Conservation (phyloP, 78 protist genomes). For the Monosiga brevicollis region DNA sequence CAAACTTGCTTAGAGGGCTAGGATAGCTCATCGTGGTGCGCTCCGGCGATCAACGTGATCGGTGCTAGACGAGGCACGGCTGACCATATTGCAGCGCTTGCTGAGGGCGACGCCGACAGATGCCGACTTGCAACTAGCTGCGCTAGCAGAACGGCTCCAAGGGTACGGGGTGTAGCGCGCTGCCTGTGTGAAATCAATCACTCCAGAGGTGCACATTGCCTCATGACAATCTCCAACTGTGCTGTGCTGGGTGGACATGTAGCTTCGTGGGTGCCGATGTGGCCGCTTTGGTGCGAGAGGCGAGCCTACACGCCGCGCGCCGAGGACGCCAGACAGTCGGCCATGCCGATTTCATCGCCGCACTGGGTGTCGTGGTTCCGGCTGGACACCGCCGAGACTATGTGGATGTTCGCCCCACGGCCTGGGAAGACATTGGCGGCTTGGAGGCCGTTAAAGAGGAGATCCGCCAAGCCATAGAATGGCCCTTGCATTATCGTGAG, state of each 20-base stretch:
- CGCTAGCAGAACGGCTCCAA: no score
- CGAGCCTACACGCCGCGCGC: conserved; percentile 58
- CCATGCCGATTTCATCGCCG: not conserved
- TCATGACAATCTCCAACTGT: no score
- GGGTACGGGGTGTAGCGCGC: no score
- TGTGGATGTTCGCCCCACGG: conserved; percentile 20
- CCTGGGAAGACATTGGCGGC: conserved; percentile 97
- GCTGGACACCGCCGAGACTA: conserved; percentile 43
- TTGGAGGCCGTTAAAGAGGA: conserved; percentile 59
- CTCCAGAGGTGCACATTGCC: no score
- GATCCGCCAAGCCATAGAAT: conserved; percentile 79
- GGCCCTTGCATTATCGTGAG: conserved; percentile 78
- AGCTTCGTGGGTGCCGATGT: conserved; percentile 93
- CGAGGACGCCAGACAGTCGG: conserved; percentile 9
- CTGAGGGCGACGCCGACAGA: no score
- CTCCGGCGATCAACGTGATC: no score
- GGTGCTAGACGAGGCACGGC: conserved; percentile 36
- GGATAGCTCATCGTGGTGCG: no score
- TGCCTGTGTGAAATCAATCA: no score
- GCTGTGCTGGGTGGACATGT: conserved; percentile 42
- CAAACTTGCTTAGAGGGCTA: no score
- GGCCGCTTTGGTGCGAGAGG: conserved; percentile 57
- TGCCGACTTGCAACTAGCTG: not conserved
- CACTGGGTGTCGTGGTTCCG: conserved; percentile 18
- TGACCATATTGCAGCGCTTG: conserved; percentile 29